These are phyloP conservation scores for Penicillium samsonianum DNA, from an alignment of 495 filamentous ascomycete genomes.

Conservation along the genomic window DNA sequence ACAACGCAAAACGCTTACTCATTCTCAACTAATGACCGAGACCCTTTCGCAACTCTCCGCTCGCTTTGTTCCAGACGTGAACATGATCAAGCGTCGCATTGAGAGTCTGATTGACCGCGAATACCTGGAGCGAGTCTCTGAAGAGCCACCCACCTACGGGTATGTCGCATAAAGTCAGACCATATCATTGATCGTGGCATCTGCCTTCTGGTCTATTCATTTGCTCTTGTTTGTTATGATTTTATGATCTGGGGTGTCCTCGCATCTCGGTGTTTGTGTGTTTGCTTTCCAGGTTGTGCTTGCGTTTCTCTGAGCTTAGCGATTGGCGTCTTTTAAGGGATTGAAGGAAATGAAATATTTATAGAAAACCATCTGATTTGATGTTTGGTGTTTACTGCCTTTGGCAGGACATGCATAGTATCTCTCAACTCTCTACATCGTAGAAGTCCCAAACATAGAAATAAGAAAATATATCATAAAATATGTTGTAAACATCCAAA, in stretches of 20 bases:
- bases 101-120: slow-evolving; percentile 90
- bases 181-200: background rate
- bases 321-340: slow-evolving; percentile 26
- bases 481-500: background rate
- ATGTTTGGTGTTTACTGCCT: background rate
- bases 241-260: slow-evolving; percentile 10
- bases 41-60: slow-evolving; percentile 74
- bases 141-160: slow-evolving; percentile 68
- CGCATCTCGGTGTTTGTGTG: slow-evolving; percentile 9
- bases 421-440: background rate
- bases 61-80: slow-evolving; percentile 86
- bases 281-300: slow-evolving; percentile 1
- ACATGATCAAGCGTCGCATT: slow-evolving; percentile 91
- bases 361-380: slow-evolving; percentile 8
- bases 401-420: background rate
- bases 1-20: slow-evolving; percentile 81
- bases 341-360: slow-evolving; percentile 13
- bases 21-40: slow-evolving; percentile 81
- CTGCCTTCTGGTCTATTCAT: background rate
- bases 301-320: slow-evolving; percentile 29
- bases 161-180: slow-evolving; percentile 63
- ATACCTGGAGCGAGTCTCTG: slow-evolving; percentile 86
- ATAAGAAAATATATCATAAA: background rate
- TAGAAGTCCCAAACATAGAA: slow-evolving; percentile 1
- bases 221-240: slow-evolving; percentile 7